Base-by-base conservation (phyloP, 176 grass and related monocot genomes). In the Chloris gayana region DNA sequence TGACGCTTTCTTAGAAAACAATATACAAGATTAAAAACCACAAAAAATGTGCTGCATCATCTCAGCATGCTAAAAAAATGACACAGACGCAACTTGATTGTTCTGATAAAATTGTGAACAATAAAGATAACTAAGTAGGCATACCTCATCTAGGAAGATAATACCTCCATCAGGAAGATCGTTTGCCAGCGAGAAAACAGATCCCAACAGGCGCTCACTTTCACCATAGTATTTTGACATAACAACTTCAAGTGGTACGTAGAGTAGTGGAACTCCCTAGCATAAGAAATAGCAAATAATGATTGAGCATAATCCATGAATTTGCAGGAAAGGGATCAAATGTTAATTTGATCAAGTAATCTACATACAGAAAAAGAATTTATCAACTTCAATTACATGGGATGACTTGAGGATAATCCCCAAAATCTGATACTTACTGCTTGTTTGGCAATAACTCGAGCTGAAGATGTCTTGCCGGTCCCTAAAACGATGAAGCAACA, bases 171-270 rank as follows among this genome's bases (percentile, higher is more conserved):
- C 85, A 79, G 90, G 92, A 85, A 98, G 92, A 44, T 98, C 88
- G 57, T 98, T 98, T 67, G 95, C 95, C 88, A 95, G 95, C 76
- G 92, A 91, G 84, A 98, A 98, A 42, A 98, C 90, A 82, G 89
- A 92, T 69, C 92, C 92, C 60, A 98, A 76, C 35, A 95, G 75
- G 45, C 88, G 92, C 72, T 98, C 96, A 33, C 96, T 98, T 88
- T 98, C 88, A 83, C 92, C 95, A 91, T 95, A 98, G 80, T 93
- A 98, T 85, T 98, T 98, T 15, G 96, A 98, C 92, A 98, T 95
- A 63, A 98, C 86, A 69, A 98, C 71, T 70, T 98, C 96, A 61
- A 98, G 74, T 65, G 96, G 92, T 61, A 98, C 96, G 86, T 98
- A 98, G 63, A 98, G 86, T 50, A 98, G 81, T 44, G 90, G 96